Conservation (phyloP, 2,329 filamentous ascomycete species). For the Fusarium sp. region DNA sequence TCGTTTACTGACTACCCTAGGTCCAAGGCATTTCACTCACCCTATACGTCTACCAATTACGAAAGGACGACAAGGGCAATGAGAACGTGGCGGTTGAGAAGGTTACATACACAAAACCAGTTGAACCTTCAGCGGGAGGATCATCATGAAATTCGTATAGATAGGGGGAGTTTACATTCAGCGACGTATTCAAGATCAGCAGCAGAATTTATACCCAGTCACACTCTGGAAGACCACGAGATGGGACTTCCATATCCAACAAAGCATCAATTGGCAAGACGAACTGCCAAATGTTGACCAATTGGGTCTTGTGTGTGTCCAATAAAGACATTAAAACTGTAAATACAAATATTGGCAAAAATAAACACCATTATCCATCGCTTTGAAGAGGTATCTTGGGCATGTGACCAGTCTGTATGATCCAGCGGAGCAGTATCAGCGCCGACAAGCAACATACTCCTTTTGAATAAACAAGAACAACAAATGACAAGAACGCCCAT, state of each 20-base stretch:
- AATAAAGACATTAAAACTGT: constrained; percentile 38
- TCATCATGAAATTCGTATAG: constrained; percentile 51
- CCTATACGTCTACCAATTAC: constrained; percentile 90
- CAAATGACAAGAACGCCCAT: constrained; percentile 45
- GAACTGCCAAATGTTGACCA: constrained; percentile 28
- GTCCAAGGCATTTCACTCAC: constrained; percentile 96
- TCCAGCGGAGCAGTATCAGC: constrained; percentile 42
- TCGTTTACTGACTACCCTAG: constrained; percentile 57
- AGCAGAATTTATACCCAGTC: constrained; percentile 44
- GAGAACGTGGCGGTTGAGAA: constrained; percentile 88
- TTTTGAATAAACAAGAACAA: constrained; percentile 20
- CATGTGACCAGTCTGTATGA: constrained; percentile 45
- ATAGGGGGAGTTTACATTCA: constrained; percentile 26
- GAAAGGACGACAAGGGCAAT: constrained; percentile 78
- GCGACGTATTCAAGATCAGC: constrained; percentile 35
- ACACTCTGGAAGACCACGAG: constrained; percentile 24
- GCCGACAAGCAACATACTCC: constrained; percentile 40
- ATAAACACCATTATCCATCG: constrained; percentile 44
- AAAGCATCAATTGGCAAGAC: constrained; percentile 34
- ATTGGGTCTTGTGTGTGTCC: constrained; percentile 30
- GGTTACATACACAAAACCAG: constrained; percentile 84
- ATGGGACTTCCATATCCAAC: constrained; percentile 35
- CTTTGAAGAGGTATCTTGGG: constrained; percentile 50
- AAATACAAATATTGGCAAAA: constrained; percentile 48
- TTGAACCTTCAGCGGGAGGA: constrained; percentile 64